Percentiles rank a stretch among this genome's conserved stretches.
Conservation (phyloP, 768 basidiomycete species). For the Tulasnella sp. region DNA sequence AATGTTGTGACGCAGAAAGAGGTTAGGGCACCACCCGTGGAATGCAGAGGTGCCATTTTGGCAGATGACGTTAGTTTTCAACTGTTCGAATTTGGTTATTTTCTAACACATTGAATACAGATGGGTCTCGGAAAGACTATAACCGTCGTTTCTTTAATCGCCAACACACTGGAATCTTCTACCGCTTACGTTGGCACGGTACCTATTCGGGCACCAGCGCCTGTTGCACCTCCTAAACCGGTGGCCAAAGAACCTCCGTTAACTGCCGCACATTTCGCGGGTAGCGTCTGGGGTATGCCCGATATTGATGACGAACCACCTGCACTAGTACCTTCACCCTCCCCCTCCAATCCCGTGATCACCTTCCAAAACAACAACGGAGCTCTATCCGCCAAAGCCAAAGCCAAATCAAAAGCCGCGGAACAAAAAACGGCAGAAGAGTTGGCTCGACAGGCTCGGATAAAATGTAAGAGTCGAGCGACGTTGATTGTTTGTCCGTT, state of each 20-base stretch:
- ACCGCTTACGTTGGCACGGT: conserved; percentile 35
- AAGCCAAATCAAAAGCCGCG: conserved; percentile 55
- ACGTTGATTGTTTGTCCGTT: conserved; percentile 95
- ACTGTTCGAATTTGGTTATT: conserved; percentile 15
- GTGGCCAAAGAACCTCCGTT: conserved; percentile 23
- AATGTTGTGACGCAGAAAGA: conserved; percentile 79
- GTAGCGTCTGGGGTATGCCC: conserved; percentile 80
- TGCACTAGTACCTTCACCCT: conserved; percentile 3
- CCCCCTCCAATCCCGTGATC: neutral
- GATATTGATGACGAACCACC: conserved; percentile 21
- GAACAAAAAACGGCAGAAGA: conserved; percentile 33
- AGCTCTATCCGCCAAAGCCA: conserved; percentile 35
- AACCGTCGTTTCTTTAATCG: conserved; percentile 86
- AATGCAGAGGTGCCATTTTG: conserved; percentile 78
- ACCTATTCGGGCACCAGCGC: conserved; percentile 9
- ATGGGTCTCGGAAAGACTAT: conserved; percentile 99
- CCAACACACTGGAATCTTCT: conserved; percentile 65
- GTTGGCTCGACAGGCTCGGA: conserved; percentile 55
- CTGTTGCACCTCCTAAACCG: conserved; percentile 29
- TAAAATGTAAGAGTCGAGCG: conserved; percentile 73
- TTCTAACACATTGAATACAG: conserved; percentile 31
- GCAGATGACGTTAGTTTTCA: conserved; percentile 79
- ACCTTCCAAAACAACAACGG: conserved; percentile 21
- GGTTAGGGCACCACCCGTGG: conserved; percentile 46
- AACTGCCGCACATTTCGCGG: conserved; percentile 50